phyloP scores from a whole-genome alignment of 2,329 filamentous ascomycete genomes.

The Phialocephala subalpina region DNA sequence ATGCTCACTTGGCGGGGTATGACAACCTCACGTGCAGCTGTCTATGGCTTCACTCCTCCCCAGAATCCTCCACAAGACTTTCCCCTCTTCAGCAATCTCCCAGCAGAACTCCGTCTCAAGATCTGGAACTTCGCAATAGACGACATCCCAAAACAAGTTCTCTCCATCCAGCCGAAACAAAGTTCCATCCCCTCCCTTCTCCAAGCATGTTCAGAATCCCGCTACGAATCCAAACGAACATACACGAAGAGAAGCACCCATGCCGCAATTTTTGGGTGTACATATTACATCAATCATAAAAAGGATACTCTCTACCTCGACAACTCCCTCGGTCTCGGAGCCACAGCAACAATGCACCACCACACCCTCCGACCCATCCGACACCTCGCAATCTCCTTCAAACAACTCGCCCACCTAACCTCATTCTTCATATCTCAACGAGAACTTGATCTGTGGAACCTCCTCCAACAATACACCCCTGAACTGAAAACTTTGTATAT shows the following conservation, averaged over 20 bases:
- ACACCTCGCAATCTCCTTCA: neutral
- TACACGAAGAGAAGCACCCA: neutral
- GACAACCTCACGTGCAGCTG: neutral
- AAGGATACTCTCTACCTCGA: constrained; percentile 6
- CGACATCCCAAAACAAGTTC: constrained; percentile 1
- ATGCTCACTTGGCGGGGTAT: constrained; percentile 3
- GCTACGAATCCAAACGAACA: neutral
- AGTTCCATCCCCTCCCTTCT: constrained; percentile 2
- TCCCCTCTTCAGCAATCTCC: constrained; percentile 13
- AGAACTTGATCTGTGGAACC: neutral
- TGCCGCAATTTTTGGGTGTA: neutral
- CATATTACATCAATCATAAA: neutral
- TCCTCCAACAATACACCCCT: neutral
- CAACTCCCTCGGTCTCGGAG: neutral
- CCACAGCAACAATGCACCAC: neutral
- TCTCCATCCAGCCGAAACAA: constrained; percentile 6
- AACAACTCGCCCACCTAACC: neutral
- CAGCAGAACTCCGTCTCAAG: constrained; percentile 16
- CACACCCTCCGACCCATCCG: neutral
- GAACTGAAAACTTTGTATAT: constrained; percentile 1
- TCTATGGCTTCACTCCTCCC: neutral
- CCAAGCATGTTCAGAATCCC: constrained; percentile 6
- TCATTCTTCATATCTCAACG: neutral
- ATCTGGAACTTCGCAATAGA: constrained; percentile 10
- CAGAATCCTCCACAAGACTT: constrained; percentile 1